Evolutionary conservation across 1,139 yeast genomes (phyloP).

Genomic region (Saccharomyces pastorianus): DNA sequence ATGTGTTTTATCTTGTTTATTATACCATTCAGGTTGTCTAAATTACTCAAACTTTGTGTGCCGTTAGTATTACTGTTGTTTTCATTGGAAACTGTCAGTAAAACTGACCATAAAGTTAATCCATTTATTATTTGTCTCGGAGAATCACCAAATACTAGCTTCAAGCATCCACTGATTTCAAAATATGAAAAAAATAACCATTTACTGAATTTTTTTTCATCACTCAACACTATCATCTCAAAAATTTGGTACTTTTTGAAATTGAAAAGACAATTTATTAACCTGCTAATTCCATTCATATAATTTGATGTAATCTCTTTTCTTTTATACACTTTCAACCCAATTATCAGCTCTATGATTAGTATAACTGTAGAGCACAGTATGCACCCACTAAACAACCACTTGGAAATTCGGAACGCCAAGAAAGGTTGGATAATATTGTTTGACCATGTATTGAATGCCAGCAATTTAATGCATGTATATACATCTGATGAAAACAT

Average conservation of each 20-base stretch:
- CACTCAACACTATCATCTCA: conserved; percentile 48
- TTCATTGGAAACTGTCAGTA: conserved; percentile 32
- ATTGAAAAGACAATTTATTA: conserved; percentile 45
- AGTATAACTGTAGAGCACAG: conserved; percentile 57
- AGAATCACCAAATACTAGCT: conserved; percentile 64
- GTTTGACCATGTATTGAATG: conserved; percentile 70
- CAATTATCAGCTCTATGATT: conserved; percentile 52
- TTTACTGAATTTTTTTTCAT: conserved; percentile 55
- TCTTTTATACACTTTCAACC: conserved; percentile 50
- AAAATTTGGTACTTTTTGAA: conserved; percentile 69
- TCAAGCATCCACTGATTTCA: conserved; percentile 58
- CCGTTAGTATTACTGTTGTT: conserved; percentile 13
- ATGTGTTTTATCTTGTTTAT: conserved; percentile 47
- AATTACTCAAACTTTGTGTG: conserved; percentile 14
- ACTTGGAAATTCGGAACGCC: conserved; percentile 58
- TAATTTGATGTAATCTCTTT: conserved; percentile 64
- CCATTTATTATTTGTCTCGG: conserved; percentile 85
- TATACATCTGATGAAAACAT: conserved; percentile 68
- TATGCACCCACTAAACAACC: conserved; percentile 82
- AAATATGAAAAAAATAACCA: conserved; percentile 59
- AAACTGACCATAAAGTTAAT: conserved; percentile 54
- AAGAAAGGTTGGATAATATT: conserved; percentile 45
- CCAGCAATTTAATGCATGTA: conserved; percentile 69
- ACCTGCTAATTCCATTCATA: conserved; percentile 57
- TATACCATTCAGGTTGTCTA: conserved; percentile 38